A percentile compares a stretch with the other conserved stretches of the same genome.
phyloP scores from a whole-genome alignment of 2,329 filamentous ascomycete species.

The Pyricularia pennisetigena region DNA sequence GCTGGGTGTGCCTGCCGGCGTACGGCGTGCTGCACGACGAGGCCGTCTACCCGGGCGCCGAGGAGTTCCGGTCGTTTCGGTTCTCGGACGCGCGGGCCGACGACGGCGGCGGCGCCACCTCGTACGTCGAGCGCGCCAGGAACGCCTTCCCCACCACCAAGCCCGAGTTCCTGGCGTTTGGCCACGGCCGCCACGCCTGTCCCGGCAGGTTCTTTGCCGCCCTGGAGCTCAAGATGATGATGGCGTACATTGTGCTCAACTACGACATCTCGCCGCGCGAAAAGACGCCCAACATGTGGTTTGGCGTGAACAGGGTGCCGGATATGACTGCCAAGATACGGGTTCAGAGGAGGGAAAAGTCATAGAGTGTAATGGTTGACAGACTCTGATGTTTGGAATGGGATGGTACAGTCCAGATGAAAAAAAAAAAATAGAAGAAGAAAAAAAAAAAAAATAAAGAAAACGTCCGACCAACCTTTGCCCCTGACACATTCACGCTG shows the following conservation, averaged over 20 bases:
- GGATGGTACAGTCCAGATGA: too few relatives aligned
- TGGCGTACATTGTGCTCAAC: constrained; percentile 21
- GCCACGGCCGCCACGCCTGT: constrained; percentile 25
- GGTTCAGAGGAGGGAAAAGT: background rate
- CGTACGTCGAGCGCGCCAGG: background rate
- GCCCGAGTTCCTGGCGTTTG: constrained; percentile 24
- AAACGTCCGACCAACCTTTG: too few relatives aligned
- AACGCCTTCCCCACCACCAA: background rate
- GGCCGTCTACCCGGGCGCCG: background rate
- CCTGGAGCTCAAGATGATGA: constrained; percentile 25
- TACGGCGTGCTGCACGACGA: background rate
- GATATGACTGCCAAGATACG: background rate
- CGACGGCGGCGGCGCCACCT: background rate
- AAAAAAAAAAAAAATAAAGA: too few relatives aligned
- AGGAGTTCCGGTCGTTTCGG: background rate
- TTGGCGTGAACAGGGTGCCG: background rate
- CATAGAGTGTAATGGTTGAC: background rate
- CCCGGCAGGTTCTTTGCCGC: constrained; percentile 28
- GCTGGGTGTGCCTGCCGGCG: background rate
- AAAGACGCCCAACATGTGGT: background rate
- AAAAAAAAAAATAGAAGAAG: too few relatives aligned
- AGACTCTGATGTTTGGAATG: too few relatives aligned
- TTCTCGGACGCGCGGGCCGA: background rate
- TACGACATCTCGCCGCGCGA: constrained; percentile 20
- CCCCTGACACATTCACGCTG: too few relatives aligned